Base-by-base conservation (phyloP, 2,329 filamentous ascomycete genomes). In the Capronia americana region DNA sequence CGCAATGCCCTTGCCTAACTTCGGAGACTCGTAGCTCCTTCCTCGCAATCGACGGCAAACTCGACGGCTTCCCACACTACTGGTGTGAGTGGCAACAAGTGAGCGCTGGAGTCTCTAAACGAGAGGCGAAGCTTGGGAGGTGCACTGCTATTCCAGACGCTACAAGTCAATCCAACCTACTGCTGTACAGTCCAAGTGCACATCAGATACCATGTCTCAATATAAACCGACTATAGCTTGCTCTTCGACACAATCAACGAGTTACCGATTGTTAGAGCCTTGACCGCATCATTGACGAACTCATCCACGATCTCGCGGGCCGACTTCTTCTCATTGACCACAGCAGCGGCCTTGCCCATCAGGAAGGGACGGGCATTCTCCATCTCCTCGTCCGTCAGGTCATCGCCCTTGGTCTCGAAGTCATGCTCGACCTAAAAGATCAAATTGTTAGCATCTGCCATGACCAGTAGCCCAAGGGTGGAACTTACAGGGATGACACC, bases 341-440 rank as follows among this genome's bases (percentile, higher is more conserved):
- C 92, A 30, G 95, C 94, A 44, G 95, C 91, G 68, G 92, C 94
- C 86, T 98, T 96, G 79, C 95, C 95, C 95, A 99, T 99, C 73
- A 97, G 82, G 84, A 88, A 96, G 14, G 93, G 93, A 66, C 92
- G 87, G 75, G 92, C 93, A 77, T 95, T 92, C 79, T 98, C 95
- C 82, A 99, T 88, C 38, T 90, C 87, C 48, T 98, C 92, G 67
- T 97, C 93, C 65, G 92, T 87, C 67, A 91, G 86, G 56, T 90
- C 87, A 70, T 85, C 83, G 24, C 86, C 84, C 75, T 96, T 80
- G 80, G 90, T 91, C 84, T 99, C 95, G 38, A 99, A 87, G 77
- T 99, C 95, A 74, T 92, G 86, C 84, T 98, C 95, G 71, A 96
- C 68, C 68, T 70, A 24, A 4, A 46, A n/a, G 48, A 26, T 44